phyloP scores from a whole-genome alignment of 805 yeast species.

The Yarrowia sp. region DNA sequence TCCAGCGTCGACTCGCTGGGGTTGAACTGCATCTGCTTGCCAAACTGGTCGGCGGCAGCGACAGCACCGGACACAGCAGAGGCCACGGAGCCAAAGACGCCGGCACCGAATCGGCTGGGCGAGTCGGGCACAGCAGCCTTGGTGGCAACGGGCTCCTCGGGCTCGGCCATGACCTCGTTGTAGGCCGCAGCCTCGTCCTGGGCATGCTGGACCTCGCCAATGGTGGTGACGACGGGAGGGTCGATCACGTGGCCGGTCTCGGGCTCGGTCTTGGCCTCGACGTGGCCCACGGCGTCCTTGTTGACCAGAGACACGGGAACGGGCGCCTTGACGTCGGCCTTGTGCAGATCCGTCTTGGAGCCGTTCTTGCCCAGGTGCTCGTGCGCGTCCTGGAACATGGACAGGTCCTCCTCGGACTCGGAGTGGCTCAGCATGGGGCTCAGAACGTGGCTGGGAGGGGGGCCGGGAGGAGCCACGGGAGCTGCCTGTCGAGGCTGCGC shows the following conservation, averaged over 20 bases:
- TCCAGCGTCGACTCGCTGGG: slow-evolving; percentile 36
- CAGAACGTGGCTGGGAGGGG: neutral
- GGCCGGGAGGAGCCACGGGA: neutral
- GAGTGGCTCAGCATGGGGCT: slow-evolving; percentile 6
- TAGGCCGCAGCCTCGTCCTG: slow-evolving; percentile 29
- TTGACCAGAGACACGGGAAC: slow-evolving; percentile 10
- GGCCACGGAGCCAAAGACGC: slow-evolving; percentile 23
- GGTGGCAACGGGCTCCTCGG: neutral
- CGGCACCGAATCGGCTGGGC: slow-evolving; percentile 15
- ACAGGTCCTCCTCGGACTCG: slow-evolving; percentile 35
- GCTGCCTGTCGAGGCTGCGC: neutral
- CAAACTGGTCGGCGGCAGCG: slow-evolving; percentile 36
- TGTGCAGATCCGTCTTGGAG: slow-evolving; percentile 13
- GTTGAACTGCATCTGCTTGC: slow-evolving; percentile 38
- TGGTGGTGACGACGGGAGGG: slow-evolving; percentile 25
- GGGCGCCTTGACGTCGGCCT: neutral
- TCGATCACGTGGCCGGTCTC: slow-evolving; percentile 17
- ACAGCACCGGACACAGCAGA: slow-evolving; percentile 30
- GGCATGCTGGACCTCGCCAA: slow-evolving; percentile 24
- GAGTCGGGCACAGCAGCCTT: slow-evolving; percentile 5
- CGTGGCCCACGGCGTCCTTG: slow-evolving; percentile 3
- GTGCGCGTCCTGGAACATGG: slow-evolving; percentile 36
- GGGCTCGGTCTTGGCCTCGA: slow-evolving; percentile 24
- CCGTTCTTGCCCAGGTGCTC: slow-evolving; percentile 8
- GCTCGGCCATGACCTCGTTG: slow-evolving; percentile 24